Base-by-base conservation (phyloP, 192 early-diverging fungal genomes). In the Funneliformis mosseae region DNA sequence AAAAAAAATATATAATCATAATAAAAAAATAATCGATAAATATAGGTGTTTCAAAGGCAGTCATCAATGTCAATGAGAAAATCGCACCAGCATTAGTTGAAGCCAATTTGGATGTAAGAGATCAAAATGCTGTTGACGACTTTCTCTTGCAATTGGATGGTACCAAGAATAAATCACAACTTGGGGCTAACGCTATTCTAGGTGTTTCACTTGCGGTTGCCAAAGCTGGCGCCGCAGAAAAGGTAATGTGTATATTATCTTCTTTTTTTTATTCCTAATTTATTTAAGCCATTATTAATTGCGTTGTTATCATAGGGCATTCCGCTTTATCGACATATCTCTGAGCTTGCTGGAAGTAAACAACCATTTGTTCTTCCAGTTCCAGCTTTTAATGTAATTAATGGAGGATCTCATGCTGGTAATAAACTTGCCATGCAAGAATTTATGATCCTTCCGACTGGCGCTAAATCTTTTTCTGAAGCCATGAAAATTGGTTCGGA, bases 361-460 rank as follows among this genome's bases (percentile, higher is more conserved):
- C 92, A 92, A 74, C 93, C 92, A 81, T 94, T 94, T 85, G 94
- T 98, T 75, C 92, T 99, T 74, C 97, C 97, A 28, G 97, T 99
- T 28, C 97, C 97, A 28, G 88, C 94, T 66, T 96, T 99, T 91
- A 99, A 99, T 91, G 96, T 99, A 82, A 97, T 99, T 89, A 99
- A 99, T 91, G 97, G 97, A 83, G 97, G 97, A 76, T 95, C 95
- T 74, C 97, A 99, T 88, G 98, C 98, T 61, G 98, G 98, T 81
- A 99, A 99, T 94, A 98, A 97, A 90, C 92, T 99, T 77, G 98
- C 98, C 81, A 97, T 99, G 96, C 98, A 99, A 87, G 98, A 99
- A 88, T 99, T 98, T 90, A 99, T 99, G 98, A 99, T 99, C 81
- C 87, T 98, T 85, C 97, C 97, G 76, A 97, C 95, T 63, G 97